A percentile compares a stretch with the other conserved stretches of the same genome.
These are phyloP conservation scores for Dactylorhiza incarnata DNA, from an alignment of 106 monocot genomes.

Conservation along the genomic window DNA sequence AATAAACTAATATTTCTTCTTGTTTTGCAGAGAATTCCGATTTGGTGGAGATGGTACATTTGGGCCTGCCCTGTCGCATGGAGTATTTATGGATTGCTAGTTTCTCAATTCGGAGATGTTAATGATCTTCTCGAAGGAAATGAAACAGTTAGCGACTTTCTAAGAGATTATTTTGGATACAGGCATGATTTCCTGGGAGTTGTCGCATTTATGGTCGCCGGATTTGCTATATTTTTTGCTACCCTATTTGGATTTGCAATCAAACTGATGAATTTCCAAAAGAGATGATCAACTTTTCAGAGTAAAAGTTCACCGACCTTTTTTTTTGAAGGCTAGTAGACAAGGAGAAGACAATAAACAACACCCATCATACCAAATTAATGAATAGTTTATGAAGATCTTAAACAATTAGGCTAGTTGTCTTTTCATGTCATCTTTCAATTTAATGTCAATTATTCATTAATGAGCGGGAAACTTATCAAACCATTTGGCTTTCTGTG, in stretches of 20 bases:
- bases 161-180: slow-evolving; percentile 41
- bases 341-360: too few species aligned
- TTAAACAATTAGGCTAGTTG: too few species aligned
- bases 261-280: slow-evolving; percentile 46
- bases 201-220: slow-evolving; percentile 39
- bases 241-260: slow-evolving; percentile 39
- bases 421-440: too few species aligned
- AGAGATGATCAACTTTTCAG: slow-evolving; percentile 15
- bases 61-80: slow-evolving; percentile 43
- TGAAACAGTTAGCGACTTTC: slow-evolving; percentile 17
- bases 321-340: too few species aligned
- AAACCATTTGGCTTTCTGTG: too few species aligned
- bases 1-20: neutral
- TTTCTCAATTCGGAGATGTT: slow-evolving; percentile 50
- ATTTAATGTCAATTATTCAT: too few species aligned
- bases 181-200: slow-evolving; percentile 35
- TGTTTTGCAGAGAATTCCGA: slow-evolving; percentile 26
- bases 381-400: too few species aligned
- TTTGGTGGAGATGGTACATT: slow-evolving; percentile 57
- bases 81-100: slow-evolving; percentile 41
- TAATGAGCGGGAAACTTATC: too few species aligned
- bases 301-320: too few species aligned
- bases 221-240: slow-evolving; percentile 42
- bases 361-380: too few species aligned
- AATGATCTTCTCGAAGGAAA: neutral